Evolutionary conservation across 2,329 filamentous ascomycete genomes (phyloP), one percentile per base, ranked within the genome.

Genomic region (Trichothecium roseum): DNA sequence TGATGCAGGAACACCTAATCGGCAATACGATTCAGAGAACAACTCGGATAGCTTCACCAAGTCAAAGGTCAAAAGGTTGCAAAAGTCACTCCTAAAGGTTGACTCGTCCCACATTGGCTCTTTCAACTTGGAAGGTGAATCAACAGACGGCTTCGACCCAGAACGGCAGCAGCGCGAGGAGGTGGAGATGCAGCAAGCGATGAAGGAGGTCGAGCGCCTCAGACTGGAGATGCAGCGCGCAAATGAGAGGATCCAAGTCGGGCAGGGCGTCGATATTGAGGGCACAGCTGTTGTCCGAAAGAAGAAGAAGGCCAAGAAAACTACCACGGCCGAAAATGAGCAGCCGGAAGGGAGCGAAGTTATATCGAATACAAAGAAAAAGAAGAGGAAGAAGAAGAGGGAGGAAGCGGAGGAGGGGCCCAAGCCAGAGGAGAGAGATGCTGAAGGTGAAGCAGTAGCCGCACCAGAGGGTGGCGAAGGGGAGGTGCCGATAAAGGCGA

Each of bases 151-250:
- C 1, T 63, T 72, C 32, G 74, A 83, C 38, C 68, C 76, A 34
- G 82, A 86, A 49, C 68, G 69, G 35, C 74, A 80, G 43, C 73
- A 81, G 52, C 74, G 73, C 13, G 86, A 94, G 51, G 87, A 95
- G 40, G 78, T 75, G 2, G 88, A 95, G 59, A 94, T 95, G 85
- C 78, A 76, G 30, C 78, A 77, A 49, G 91, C 89, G 8, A 78
- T 95, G 67, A 80, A 81, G 54, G 84, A 95, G 55, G 84, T 98
- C 3, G 89, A 96, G 62, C 70, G 79, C 35, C 63, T 93, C 40
- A 70, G 91, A 35, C 64, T 95, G 38, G 85, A 94, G 59, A 94
- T 96, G 87, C 84, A 88, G 59, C 66, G 83, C 38, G 80, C 78
- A 27, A 84, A 81, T 48, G 84, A 88, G 59, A 66, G 81, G 37